phyloP scores from a whole-genome alignment of 164 flowering plant genomes.

The Magnolia officinalis region DNA sequence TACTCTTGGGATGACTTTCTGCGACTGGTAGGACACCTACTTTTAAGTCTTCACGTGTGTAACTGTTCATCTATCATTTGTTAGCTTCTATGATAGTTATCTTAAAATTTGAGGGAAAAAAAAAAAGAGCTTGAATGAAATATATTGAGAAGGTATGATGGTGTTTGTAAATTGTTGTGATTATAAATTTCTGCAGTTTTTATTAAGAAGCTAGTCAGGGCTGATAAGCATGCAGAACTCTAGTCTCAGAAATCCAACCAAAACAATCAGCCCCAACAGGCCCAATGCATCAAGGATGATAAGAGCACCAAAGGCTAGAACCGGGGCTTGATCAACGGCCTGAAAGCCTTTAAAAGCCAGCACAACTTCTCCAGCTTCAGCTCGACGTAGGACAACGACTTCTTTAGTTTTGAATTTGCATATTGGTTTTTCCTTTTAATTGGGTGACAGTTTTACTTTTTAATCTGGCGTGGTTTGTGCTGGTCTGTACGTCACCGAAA shows the following conservation, averaged over 20 bases:
- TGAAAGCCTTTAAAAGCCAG: constrained; percentile 39
- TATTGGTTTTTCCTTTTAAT: too few relatives aligned
- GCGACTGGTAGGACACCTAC: constrained; percentile 49
- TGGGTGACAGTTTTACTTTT: too few relatives aligned
- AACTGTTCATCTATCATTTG: background rate
- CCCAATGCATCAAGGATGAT: constrained; percentile 26
- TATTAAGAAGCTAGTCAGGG: constrained; percentile 57
- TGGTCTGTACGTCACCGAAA: too few relatives aligned
- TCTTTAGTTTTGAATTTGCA: too few relatives aligned
- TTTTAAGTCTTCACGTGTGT: background rate
- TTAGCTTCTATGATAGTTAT: background rate
- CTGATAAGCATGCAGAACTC: constrained; percentile 73
- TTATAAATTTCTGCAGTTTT: constrained; percentile 20
- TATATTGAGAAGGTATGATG: too few relatives aligned
- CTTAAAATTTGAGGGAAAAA: too few relatives aligned
- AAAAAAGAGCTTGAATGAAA: too few relatives aligned
- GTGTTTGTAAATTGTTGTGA: too few relatives aligned
- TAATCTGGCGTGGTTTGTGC: too few relatives aligned
- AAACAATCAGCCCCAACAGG: constrained; percentile 40
- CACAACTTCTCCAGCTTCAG: constrained; percentile 28
- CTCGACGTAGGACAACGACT: constrained; percentile 38
- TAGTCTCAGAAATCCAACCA: constrained; percentile 54
- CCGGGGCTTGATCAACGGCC: constrained; percentile 31
- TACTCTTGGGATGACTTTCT: constrained; percentile 89
- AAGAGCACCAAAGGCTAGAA: constrained; percentile 42